phyloP scores from a whole-genome alignment of 257 asterid species.

The Anisodus acutangulus region DNA sequence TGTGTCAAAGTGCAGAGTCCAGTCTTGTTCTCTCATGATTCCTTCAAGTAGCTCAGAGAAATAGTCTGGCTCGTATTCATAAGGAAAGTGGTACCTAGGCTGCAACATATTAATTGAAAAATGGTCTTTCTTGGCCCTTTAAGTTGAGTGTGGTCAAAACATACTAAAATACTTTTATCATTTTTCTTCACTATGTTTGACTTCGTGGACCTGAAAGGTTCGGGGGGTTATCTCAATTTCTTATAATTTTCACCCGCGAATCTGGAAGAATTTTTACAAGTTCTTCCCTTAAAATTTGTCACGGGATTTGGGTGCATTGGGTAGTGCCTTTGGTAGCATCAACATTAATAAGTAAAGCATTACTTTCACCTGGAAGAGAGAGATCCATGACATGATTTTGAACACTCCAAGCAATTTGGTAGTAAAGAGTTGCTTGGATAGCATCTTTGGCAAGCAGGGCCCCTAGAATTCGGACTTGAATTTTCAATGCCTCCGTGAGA shows the following conservation, averaged over 20 bases:
- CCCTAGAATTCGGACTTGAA: neutral
- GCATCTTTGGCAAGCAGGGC: neutral
- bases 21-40: too few species aligned
- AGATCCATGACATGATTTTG: neutral
- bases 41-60: too few species aligned
- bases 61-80: too few species aligned
- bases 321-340: neutral
- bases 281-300: neutral
- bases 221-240: neutral
- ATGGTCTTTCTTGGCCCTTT: too few species aligned
- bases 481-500: neutral
- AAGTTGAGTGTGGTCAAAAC: too few species aligned
- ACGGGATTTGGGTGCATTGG: neutral
- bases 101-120: too few species aligned
- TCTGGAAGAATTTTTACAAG: neutral
- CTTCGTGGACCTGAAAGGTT: too few species aligned
- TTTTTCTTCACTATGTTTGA: too few species aligned
- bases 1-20: too few species aligned
- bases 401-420: neutral
- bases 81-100: too few species aligned
- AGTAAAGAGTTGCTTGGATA: neutral
- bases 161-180: too few species aligned
- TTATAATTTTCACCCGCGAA: neutral
- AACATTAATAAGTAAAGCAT: too few species aligned
- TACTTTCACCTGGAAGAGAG: neutral